Evolutionary conservation across 73 alveolate genomes (phyloP), one percentile per base, ranked within the genome.

Genomic region (Blepharisma japonicum): DNA sequence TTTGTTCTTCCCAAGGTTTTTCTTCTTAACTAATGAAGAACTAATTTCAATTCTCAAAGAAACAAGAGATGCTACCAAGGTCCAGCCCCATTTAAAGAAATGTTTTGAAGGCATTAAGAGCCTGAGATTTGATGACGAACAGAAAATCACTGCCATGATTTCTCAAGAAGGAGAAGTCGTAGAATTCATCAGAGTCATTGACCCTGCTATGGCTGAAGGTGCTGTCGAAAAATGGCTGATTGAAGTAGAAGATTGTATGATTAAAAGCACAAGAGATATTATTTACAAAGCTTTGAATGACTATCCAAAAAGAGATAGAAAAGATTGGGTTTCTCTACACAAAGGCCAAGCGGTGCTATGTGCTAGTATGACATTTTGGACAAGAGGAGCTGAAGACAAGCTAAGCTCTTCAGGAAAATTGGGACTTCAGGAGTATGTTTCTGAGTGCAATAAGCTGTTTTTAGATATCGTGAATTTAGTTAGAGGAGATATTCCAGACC

Each of bases 191-290:
- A 55, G 71, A 23, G 90, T 95, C 51, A 94, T 97, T 23, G 98
- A 97, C 83, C 95, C 98, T 68, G 89, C 87, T 68, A 94, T 96
- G 21, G 92, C 96, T 49, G 95, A 96, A 81, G 99, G 99, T 56
- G 92, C 97, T 68, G 99, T 98, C 9, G 99, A 98, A 88, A 94
- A 91, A 84, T 98, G 99, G 99, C 90, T 98, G 80, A 92, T 93
- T 53, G 94, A 95, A 87, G 98, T 95, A 53, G 98, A 93, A 84
- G 98, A 90, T 49, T 93, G 91, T 66, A 97, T 97, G 99, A 83
- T 94, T 39, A 89, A 95, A 80, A 77, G 97, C 6, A 98, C 96
- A 6, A 94, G 89, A 81, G 93, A 86, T 54, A 83, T 86, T 68
- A 82, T 92, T 82, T 95, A 85, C 55, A 84, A 86, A 76, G 90